A percentile compares a stretch with the other conserved stretches of the same genome.
These are phyloP conservation scores for Amyloporia xantha DNA, from an alignment of 768 basidiomycete genomes.

Conservation along the genomic window DNA sequence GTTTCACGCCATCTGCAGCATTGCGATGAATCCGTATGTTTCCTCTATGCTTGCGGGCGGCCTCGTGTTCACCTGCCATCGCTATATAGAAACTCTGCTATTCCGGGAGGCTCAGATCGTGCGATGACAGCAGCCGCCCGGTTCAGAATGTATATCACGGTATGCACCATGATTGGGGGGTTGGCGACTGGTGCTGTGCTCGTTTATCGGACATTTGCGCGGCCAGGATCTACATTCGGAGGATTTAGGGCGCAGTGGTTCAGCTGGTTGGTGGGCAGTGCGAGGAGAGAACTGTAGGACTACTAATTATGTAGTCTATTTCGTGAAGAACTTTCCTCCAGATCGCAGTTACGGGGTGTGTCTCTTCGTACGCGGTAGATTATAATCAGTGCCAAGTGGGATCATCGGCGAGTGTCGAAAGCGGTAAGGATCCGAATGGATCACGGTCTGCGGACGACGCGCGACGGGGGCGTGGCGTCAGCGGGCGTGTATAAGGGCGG, in stretches of 20 bases:
- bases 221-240: slow-evolving; percentile 50
- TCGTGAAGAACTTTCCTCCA: background rate
- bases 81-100: slow-evolving; percentile 20
- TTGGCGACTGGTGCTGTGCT: slow-evolving; percentile 66
- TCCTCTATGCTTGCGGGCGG: background rate
- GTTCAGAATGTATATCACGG: slow-evolving; percentile 63
- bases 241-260: slow-evolving; percentile 57
- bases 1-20: slow-evolving; percentile 77
- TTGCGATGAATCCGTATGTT: slow-evolving; percentile 77
- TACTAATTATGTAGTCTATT: background rate
- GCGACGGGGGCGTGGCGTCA: slow-evolving; percentile 23
- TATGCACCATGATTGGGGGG: slow-evolving; percentile 71
- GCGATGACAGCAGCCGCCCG: slow-evolving; percentile 63
- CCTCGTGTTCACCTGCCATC: slow-evolving; percentile 8
- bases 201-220: slow-evolving; percentile 59
- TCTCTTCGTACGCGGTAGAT: no score
- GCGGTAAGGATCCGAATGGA: background rate
- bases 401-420: background rate
- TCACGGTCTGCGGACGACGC: slow-evolving; percentile 10
- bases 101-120: slow-evolving; percentile 77
- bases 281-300: slow-evolving; percentile 37
- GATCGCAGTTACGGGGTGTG: background rate
- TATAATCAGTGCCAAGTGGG: background rate
- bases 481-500: slow-evolving; percentile 4
- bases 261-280: slow-evolving; percentile 56